Evolutionary conservation across 345 rosid genomes (phyloP).

Genomic region (Punica granatum): DNA sequence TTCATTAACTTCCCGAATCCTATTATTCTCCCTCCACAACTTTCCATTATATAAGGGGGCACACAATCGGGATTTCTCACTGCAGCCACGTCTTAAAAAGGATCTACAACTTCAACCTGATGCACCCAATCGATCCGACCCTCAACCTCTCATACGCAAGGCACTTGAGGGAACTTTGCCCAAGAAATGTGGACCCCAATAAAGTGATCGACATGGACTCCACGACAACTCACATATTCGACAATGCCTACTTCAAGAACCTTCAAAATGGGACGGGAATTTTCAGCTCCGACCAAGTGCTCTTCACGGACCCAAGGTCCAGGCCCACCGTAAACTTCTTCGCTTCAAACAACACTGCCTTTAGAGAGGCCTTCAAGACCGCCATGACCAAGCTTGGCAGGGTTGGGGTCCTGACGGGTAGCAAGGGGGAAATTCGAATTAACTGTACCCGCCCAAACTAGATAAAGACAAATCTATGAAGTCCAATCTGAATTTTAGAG

Average conservation of each 20-base stretch:
- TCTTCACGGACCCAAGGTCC: slow-evolving; percentile 61
- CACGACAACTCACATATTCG: slow-evolving; percentile 46
- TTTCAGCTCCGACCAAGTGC: slow-evolving; percentile 54
- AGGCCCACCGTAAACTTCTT: slow-evolving; percentile 43
- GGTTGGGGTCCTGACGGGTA: slow-evolving; percentile 56
- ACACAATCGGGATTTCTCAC: slow-evolving; percentile 71
- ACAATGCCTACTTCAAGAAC: slow-evolving; percentile 65
- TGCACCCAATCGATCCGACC: slow-evolving; percentile 47
- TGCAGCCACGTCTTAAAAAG: slow-evolving; percentile 52
- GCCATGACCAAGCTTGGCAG: slow-evolving; percentile 79
- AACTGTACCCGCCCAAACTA: slow-evolving; percentile 54
- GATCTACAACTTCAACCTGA: slow-evolving; percentile 56
- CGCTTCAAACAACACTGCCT: slow-evolving; percentile 44
- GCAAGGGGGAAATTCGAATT: slow-evolving; percentile 56
- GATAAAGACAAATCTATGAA: not conserved
- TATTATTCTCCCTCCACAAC: not conserved
- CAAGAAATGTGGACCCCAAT: slow-evolving; percentile 40
- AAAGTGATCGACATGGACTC: slow-evolving; percentile 92
- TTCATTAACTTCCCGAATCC: no score
- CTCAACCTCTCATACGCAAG: slow-evolving; percentile 40
- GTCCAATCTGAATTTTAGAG: not conserved
- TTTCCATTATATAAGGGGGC: slow-evolving; percentile 43
- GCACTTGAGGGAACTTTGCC: slow-evolving; percentile 60
- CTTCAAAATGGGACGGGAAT: slow-evolving; percentile 65
- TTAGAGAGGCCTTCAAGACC: slow-evolving; percentile 46